Percentiles rank a stretch among this genome's conserved stretches.
phyloP scores from a whole-genome alignment of 2,329 filamentous ascomycete genomes.

The Grosmannia penicillata region DNA sequence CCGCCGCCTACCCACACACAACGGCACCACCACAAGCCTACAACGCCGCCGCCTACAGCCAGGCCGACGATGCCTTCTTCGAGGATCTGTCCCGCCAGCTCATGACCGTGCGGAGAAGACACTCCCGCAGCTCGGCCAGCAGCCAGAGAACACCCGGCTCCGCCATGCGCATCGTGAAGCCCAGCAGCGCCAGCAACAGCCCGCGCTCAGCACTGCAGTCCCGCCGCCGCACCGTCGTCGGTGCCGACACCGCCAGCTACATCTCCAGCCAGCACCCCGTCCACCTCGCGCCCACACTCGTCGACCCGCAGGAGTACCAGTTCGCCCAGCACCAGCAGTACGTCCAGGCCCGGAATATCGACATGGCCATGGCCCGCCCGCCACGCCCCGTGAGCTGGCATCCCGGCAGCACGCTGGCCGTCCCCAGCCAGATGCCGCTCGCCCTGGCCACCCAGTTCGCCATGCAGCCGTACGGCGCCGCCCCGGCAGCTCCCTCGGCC shows the following conservation, averaged over 20 bases:
- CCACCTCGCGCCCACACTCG: not conserved
- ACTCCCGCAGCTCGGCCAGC: slow-evolving; percentile 33
- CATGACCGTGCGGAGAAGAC: slow-evolving; percentile 23
- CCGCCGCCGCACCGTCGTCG: slow-evolving; percentile 42
- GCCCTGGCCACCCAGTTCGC: slow-evolving; percentile 4
- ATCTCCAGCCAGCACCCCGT: not conserved
- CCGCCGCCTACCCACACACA: slow-evolving; percentile 14
- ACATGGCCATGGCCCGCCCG: slow-evolving; percentile 11
- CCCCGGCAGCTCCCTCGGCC: not conserved
- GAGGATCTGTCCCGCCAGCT: slow-evolving; percentile 39
- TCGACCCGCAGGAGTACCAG: not conserved
- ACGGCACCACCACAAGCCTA: slow-evolving; percentile 1
- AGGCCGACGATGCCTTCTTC: slow-evolving; percentile 27
- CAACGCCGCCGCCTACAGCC: slow-evolving; percentile 15
- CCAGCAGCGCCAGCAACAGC: slow-evolving; percentile 48
- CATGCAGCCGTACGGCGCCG: not conserved
- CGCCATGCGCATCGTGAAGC: slow-evolving; percentile 48
- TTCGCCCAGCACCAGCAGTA: slow-evolving; percentile 11
- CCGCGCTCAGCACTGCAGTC: slow-evolving; percentile 37
- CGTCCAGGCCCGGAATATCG: not conserved
- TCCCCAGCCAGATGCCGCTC: slow-evolving; percentile 18
- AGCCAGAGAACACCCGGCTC: slow-evolving; percentile 30
- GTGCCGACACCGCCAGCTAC: slow-evolving; percentile 19
- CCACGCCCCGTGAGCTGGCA: slow-evolving; percentile 63
- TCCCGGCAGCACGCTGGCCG: slow-evolving; percentile 37